phyloP scores from a whole-genome alignment of 495 filamentous ascomycete genomes.

The Penicillium lividum region DNA sequence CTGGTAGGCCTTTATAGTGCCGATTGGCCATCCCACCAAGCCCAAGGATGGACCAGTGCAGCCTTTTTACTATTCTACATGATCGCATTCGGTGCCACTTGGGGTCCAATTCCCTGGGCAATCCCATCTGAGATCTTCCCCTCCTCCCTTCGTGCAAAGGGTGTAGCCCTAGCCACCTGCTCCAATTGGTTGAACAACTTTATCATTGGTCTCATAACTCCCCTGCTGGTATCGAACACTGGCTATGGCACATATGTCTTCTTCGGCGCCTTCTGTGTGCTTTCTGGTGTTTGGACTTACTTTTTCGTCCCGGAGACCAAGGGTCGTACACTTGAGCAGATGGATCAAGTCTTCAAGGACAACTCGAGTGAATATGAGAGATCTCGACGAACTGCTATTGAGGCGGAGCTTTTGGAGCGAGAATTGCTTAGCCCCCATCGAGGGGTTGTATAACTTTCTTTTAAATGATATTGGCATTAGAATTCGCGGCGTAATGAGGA shows the following conservation, averaged over 20 bases:
- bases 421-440: not conserved
- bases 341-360: slow-evolving; percentile 55
- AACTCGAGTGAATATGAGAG: slow-evolving; percentile 43
- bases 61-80: slow-evolving; percentile 52
- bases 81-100: slow-evolving; percentile 48
- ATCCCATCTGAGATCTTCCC: slow-evolving; percentile 49
- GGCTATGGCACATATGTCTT: slow-evolving; percentile 58
- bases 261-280: slow-evolving; percentile 59
- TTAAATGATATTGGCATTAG: not conserved
- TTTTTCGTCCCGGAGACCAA: slow-evolving; percentile 60
- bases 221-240: slow-evolving; percentile 54
- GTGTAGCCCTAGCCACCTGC: slow-evolving; percentile 52
- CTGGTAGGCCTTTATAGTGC: slow-evolving; percentile 45
- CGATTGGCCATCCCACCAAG: slow-evolving; percentile 46
- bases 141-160: slow-evolving; percentile 53
- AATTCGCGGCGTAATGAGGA: not conserved
- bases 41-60: slow-evolving; percentile 51
- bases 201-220: slow-evolving; percentile 56
- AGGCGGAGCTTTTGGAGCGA: slow-evolving; percentile 23
- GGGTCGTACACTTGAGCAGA: slow-evolving; percentile 58
- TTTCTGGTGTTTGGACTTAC: slow-evolving; percentile 53
- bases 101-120: slow-evolving; percentile 50
- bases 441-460: not conserved
- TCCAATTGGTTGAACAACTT: slow-evolving; percentile 61
- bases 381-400: slow-evolving; percentile 39